Percentiles rank a stretch among this genome's conserved stretches.
phyloP scores from a whole-genome alignment of 345 rosid genomes.

The Arabis alpina region DNA sequence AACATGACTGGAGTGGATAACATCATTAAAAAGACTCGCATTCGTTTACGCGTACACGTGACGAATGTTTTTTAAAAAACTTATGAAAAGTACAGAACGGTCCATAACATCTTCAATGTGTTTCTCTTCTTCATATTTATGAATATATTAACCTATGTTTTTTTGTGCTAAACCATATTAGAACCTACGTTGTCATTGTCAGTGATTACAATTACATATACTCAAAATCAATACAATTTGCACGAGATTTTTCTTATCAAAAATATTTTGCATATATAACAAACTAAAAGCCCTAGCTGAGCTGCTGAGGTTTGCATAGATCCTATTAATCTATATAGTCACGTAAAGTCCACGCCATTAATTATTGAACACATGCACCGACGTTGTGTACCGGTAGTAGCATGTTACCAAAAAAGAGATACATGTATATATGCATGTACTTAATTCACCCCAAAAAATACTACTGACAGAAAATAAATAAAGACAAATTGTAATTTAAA shows the following conservation, averaged over 20 bases:
- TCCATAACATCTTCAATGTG: neutral
- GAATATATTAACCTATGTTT: too few relatives aligned
- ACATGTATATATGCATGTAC: neutral
- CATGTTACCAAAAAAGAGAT: conserved; percentile 1
- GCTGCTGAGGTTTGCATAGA: neutral
- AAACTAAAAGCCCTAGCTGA: neutral
- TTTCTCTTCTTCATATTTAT: too few relatives aligned
- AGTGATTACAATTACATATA: neutral
- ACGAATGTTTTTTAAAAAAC: neutral
- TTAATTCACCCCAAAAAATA: too few relatives aligned
- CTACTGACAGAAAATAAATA: neutral
- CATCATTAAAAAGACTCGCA: conserved; percentile 4
- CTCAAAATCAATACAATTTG: neutral
- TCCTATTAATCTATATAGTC: neutral
- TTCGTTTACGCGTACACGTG: conserved; percentile 22
- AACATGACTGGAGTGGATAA: neutral
- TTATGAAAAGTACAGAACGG: neutral
- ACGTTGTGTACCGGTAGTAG: conserved; percentile 10
- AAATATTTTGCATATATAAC: neutral
- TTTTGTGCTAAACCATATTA: too few relatives aligned
- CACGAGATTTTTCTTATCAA: neutral
- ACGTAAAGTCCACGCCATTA: conserved; percentile 21
- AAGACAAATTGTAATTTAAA: neutral
- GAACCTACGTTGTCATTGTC: too few relatives aligned
- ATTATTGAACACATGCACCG: conserved; percentile 15